Conservation (phyloP, 805 yeast genomes). For the Schizosaccharomyces osmophilus region DNA sequence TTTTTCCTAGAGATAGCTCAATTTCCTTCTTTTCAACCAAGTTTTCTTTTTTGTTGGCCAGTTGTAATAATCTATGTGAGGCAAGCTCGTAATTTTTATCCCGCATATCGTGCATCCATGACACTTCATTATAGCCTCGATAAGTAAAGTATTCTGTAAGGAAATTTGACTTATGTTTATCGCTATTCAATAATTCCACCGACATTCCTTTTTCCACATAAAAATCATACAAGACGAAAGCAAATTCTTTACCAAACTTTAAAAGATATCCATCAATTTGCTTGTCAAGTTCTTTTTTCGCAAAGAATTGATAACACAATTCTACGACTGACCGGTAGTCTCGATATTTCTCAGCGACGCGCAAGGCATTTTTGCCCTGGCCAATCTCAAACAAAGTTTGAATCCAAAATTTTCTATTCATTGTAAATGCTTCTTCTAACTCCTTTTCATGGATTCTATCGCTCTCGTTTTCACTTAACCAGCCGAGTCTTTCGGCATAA, state of each 20-base stretch:
- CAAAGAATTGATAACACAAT: conserved; percentile 10
- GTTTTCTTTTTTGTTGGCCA: conserved; percentile 21
- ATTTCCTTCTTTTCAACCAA: conserved; percentile 25
- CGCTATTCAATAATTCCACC: conserved; percentile 29
- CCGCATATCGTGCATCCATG: conserved; percentile 50
- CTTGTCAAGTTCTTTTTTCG: conserved; percentile 5
- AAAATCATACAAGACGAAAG: conserved; percentile 33
- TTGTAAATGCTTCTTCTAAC: neutral
- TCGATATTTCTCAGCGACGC: conserved; percentile 36
- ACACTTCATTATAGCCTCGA: conserved; percentile 19
- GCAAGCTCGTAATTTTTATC: conserved; percentile 28
- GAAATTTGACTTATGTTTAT: conserved; percentile 26
- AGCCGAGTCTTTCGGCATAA: neutral
- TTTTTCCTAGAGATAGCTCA: conserved; percentile 47
- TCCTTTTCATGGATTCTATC: neutral
- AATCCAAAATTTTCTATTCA: conserved; percentile 26
- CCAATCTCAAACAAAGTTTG: conserved; percentile 26
- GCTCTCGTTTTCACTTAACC: neutral
- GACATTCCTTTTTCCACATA: conserved; percentile 30
- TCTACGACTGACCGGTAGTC: conserved; percentile 45
- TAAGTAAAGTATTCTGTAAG: conserved; percentile 28
- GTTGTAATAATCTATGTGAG: conserved; percentile 21
- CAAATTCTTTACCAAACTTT: conserved; percentile 44
- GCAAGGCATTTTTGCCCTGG: conserved; percentile 28
- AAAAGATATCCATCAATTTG: conserved; percentile 23